Conservation (phyloP, 2,329 filamentous ascomycete genomes). For the Phyllosticta citriasiana region DNA sequence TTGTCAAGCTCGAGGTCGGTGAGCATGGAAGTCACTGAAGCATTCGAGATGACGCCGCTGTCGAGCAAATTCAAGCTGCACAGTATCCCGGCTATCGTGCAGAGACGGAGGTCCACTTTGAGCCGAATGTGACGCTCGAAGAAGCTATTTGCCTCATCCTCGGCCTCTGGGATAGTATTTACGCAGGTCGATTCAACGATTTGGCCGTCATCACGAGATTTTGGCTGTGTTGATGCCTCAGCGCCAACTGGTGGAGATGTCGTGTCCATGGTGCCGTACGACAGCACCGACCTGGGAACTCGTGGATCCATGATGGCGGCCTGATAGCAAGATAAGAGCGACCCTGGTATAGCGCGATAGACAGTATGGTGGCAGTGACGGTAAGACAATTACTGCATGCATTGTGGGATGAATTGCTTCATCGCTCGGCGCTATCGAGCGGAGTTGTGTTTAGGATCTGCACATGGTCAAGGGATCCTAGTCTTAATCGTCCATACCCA, state of each 20-base stretch:
- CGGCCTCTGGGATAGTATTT: not conserved
- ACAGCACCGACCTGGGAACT: not conserved
- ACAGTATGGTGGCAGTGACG: not conserved
- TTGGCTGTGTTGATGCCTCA: not conserved
- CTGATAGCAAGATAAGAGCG: not conserved
- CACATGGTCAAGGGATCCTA: not conserved
- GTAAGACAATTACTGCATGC: not conserved
- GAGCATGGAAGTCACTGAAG: conserved; percentile 59
- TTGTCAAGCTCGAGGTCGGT: conserved; percentile 50
- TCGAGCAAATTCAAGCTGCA: conserved; percentile 62
- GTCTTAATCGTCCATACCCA: not conserved
- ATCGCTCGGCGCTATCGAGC: not conserved
- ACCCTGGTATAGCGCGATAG: not conserved
- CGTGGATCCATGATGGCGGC: not conserved
- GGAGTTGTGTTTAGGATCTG: not conserved
- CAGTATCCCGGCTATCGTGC: conserved; percentile 60
- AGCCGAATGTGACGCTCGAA: conserved; percentile 43
- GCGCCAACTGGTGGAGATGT: not conserved
- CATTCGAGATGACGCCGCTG: conserved; percentile 58
- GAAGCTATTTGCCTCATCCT: conserved; percentile 7
- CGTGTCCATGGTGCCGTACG: conserved; percentile 2
- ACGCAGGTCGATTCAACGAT: not conserved
- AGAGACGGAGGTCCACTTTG: conserved; percentile 59
- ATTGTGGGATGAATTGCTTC: not conserved
- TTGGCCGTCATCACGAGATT: not conserved